Evolutionary conservation across 2,329 filamentous ascomycete species (phyloP), one percentile per base, ranked within the genome.

Genomic region (Passalora sequoiae): DNA sequence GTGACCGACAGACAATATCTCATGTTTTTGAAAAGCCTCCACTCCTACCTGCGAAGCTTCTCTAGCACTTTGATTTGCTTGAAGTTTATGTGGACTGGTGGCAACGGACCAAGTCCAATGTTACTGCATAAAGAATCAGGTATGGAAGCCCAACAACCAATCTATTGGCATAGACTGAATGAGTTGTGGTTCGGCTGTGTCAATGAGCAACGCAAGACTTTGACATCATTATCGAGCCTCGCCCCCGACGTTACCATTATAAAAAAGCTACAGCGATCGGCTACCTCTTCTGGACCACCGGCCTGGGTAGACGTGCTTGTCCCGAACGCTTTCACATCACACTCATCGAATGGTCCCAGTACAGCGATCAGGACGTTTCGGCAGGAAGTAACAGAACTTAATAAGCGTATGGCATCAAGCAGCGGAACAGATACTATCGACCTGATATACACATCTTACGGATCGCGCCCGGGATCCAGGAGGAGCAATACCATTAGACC

Each of bases 31-130:
- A 60, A 61, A 29, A 32, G 60, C 16, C 39, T 65, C 10, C 49
- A 60, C 35, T 51, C 57, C 38, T 64, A 62, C 20, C 52, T 65
- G 8, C 47, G 51, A 7, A 56, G 54, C 43, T 64, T 65, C 43
- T 47, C 48, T 3, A 32, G 35, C 3, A 60, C 55, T 6, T 40
- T 65, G 15, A 52, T 39, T 6, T 48, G 38, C 16, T 47, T 65
- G 3, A 50, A 52, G 4, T 59, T 64, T 29, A 42, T 58, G n/a
- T 65, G 61, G 61, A 40, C 61, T 3, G 58, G 53, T 29, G 47
- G 37, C 2, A 42, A 54, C 1, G 62, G 62, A 9, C 60, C 60
- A 9, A 58, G 56, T 44, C 61, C 60, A 1, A 29, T 64, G 4
- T 36, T 49, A 6, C 47, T 64, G 4, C 50, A 58, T 21, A 37